These are phyloP conservation scores for Candida dubliniensis DNA, from an alignment of 1,139 yeast species.

Conservation along the genomic window DNA sequence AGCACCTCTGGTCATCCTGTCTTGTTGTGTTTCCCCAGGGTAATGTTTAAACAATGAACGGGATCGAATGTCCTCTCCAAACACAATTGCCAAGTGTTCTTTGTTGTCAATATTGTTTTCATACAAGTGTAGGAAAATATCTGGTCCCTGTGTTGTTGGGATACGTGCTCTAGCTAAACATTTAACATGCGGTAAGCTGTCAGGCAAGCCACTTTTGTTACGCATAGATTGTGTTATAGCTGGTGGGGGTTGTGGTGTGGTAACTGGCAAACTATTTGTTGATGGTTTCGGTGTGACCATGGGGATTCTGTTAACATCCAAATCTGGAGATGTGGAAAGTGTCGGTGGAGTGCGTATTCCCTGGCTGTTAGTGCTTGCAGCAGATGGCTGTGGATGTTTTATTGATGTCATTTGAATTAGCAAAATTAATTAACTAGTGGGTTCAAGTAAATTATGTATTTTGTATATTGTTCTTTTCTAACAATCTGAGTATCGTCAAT, in stretches of 20 bases:
- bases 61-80: constrained; percentile 89
- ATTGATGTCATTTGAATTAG: constrained; percentile 4
- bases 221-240: constrained; percentile 15
- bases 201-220: constrained; percentile 26
- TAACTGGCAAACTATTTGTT: constrained; percentile 6
- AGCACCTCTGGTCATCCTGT: constrained; percentile 96
- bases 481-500: no score
- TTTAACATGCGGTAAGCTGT: constrained; percentile 61
- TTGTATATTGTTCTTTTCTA: no score
- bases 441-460: no score
- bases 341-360: constrained; percentile 6
- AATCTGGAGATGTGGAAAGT: constrained; percentile 7
- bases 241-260: constrained; percentile 15
- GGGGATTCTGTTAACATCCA: constrained; percentile 15
- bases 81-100: constrained; percentile 96
- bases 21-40: constrained; percentile 78
- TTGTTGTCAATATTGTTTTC: constrained; percentile 82
- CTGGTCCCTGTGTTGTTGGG: constrained; percentile 92
- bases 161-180: constrained; percentile 92
- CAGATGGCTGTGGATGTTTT: constrained; percentile 7
- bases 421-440: no score
- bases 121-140: constrained; percentile 87
- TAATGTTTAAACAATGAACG: constrained; percentile 63
- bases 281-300: constrained; percentile 17
- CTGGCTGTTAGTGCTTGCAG: not conserved